Base-by-base conservation (phyloP, 2,329 filamentous ascomycete genomes). In the Pyrenochaeta sp. region DNA sequence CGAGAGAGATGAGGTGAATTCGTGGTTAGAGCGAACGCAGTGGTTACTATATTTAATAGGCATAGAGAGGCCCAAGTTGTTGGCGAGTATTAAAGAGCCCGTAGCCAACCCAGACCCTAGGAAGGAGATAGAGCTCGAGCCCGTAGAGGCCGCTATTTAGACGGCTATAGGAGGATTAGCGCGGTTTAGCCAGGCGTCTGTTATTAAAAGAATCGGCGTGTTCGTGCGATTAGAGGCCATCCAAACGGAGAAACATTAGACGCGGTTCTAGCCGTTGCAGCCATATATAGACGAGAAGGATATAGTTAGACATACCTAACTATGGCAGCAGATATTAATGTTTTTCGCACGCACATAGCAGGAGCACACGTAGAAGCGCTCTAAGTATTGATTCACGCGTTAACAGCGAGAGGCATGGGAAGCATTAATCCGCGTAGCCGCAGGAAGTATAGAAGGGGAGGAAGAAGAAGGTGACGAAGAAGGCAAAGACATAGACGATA, bases 141-240 rank as follows among this genome's bases (percentile, higher is more conserved):
- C 37, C 9, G 27, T 53, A 10, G 36, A 48, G 29, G 37, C 22
- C 35, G 47, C 39, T 0, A 49, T 61, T 35, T 61, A 24, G 51
- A 28, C 23, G 26, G 44, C 44, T 6, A 61, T 59, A 27, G 39
- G 48, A 23, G 30, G 35, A 14, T 41, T 61, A 13, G 47, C 34
- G 7, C 24, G 19, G 13, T 41, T 51, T 27, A 53, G 54, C 47
- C 29, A 60, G 41, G 18, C 26, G 24, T 49, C 44, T 3, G 19
- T 55, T 6, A 46, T 41, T n/a, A 15, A 47, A 13, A 18, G 28
- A n/a, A 35, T 39, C 8, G 38, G 48, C 13, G 22, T 55, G 19
- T 59, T 57, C 29, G 26, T 61, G 18, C 34, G 27, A 11, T 35
- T 58, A 20, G 48, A 61, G 37, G 54, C 45, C 1, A 53, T 61